phyloP scores from a whole-genome alignment of 805 yeast species.

The Saturnispora silvae region DNA sequence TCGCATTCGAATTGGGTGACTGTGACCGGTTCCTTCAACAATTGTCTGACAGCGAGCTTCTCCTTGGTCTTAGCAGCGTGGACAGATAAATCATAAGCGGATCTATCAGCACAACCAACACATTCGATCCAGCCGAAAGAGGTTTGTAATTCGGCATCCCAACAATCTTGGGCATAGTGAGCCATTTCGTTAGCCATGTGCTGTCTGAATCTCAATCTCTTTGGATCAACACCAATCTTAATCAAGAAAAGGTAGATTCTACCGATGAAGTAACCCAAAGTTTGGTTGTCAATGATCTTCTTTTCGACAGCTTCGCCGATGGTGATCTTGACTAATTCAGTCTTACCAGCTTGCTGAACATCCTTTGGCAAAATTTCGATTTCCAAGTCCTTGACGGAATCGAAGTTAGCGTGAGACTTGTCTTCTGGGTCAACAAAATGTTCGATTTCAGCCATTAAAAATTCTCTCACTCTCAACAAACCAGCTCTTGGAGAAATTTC shows the following conservation, averaged over 20 bases:
- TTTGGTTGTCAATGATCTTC: slow-evolving; percentile 91
- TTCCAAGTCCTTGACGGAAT: slow-evolving; percentile 60
- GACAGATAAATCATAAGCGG: slow-evolving; percentile 93
- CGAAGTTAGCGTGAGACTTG: slow-evolving; percentile 74
- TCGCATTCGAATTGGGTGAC: slow-evolving; percentile 80
- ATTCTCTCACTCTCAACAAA: slow-evolving; percentile 93
- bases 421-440: slow-evolving; percentile 92
- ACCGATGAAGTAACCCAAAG: slow-evolving; percentile 93
- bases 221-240: slow-evolving; percentile 83
- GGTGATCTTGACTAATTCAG: slow-evolving; percentile 50
- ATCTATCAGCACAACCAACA: slow-evolving; percentile 99
- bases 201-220: slow-evolving; percentile 89
- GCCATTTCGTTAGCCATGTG: slow-evolving; percentile 99
- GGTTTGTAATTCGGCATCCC: slow-evolving; percentile 97
- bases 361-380: slow-evolving; percentile 76
- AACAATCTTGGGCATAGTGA: slow-evolving; percentile 97
- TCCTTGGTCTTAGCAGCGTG: slow-evolving; percentile 93
- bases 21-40: slow-evolving; percentile 71
- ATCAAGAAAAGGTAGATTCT: slow-evolving; percentile 78
- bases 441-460: slow-evolving; percentile 98
- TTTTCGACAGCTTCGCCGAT: slow-evolving; percentile 84
- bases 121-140: slow-evolving; percentile 99
- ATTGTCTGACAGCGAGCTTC: slow-evolving; percentile 88
- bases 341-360: slow-evolving; percentile 79
- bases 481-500: slow-evolving; percentile 99